Conservation (phyloP, 2,329 filamentous ascomycete genomes). For the Lasiodiplodia hormozganensis region DNA sequence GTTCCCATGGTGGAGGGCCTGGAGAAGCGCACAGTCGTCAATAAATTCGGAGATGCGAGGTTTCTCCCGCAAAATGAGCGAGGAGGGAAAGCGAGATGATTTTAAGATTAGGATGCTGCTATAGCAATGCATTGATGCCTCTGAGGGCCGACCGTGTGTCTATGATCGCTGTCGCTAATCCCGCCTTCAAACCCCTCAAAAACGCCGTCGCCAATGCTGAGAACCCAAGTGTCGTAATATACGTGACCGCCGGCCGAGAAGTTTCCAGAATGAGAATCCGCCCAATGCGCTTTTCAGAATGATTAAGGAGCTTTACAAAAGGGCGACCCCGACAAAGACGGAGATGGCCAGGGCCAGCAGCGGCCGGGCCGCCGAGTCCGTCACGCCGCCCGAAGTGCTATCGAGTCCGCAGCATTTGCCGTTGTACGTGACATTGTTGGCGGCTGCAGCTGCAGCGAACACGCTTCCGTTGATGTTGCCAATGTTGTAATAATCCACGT, state of each 20-base stretch:
- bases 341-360: constrained; percentile 16
- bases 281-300: background rate
- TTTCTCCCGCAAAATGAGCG: constrained; percentile 17
- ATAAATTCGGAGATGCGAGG: constrained; percentile 6
- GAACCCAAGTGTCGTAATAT: constrained; percentile 24
- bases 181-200: background rate
- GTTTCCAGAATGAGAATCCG: background rate
- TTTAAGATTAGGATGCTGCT: constrained; percentile 20
- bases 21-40: constrained; percentile 17
- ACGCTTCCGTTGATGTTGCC: constrained; percentile 47
- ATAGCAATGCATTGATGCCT: constrained; percentile 21
- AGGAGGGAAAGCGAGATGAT: constrained; percentile 22
- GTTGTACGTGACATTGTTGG: constrained; percentile 76
- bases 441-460: constrained; percentile 50
- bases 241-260: constrained; percentile 5
- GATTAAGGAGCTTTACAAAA: constrained; percentile 24
- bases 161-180: constrained; percentile 22
- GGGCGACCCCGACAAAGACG: constrained; percentile 19
- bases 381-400: constrained; percentile 21
- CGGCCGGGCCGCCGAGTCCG: constrained; percentile 20
- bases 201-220: constrained; percentile 29
- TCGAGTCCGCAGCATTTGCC: constrained; percentile 62
- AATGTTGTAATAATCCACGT: constrained; percentile 51
- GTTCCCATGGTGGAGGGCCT: background rate
- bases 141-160: constrained; percentile 13